Conservation (phyloP, 768 basidiomycete species). For the Psilocybe tampanensis region DNA sequence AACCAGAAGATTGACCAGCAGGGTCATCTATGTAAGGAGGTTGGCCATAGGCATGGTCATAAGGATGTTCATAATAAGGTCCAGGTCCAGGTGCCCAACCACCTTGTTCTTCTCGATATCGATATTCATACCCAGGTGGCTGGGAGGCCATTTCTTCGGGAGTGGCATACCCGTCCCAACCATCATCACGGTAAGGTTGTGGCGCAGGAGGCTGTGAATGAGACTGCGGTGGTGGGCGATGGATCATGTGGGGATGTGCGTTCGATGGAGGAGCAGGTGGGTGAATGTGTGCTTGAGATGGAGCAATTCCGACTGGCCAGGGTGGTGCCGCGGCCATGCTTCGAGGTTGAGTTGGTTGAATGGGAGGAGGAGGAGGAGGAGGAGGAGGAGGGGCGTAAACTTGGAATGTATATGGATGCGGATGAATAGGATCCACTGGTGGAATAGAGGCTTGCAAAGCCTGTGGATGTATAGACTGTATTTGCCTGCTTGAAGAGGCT, state of each 20-base stretch:
- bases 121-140: conserved; percentile 54
- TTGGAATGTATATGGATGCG: conserved; percentile 41
- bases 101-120: conserved; percentile 64
- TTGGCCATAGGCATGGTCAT: conserved; percentile 51
- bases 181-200: conserved; percentile 45
- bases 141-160: conserved; percentile 52
- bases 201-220: conserved; percentile 18
- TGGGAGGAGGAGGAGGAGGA: conserved; percentile 13
- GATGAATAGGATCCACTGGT: conserved; percentile 27
- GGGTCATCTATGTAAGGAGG: conserved; percentile 54
- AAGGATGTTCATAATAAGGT: conserved; percentile 64
- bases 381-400: conserved; percentile 40
- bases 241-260: conserved; percentile 39
- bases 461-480: conserved; percentile 23
- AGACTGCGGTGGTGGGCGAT: conserved; percentile 42
- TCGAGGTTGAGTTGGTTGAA: conserved; percentile 40
- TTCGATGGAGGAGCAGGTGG: conserved; percentile 38
- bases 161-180: conserved; percentile 57
- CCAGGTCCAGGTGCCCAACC: conserved; percentile 46
- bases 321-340: conserved; percentile 50
- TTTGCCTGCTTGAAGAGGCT: conserved; percentile 6
- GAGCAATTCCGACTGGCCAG: conserved; percentile 69
- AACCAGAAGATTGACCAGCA: conserved; percentile 22
- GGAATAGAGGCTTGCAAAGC: conserved; percentile 27
- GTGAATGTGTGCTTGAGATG: conserved; percentile 64